These are phyloP conservation scores for Rhinocladiella similis DNA, from an alignment of 2,329 filamentous ascomycete species.

Conservation along the genomic window DNA sequence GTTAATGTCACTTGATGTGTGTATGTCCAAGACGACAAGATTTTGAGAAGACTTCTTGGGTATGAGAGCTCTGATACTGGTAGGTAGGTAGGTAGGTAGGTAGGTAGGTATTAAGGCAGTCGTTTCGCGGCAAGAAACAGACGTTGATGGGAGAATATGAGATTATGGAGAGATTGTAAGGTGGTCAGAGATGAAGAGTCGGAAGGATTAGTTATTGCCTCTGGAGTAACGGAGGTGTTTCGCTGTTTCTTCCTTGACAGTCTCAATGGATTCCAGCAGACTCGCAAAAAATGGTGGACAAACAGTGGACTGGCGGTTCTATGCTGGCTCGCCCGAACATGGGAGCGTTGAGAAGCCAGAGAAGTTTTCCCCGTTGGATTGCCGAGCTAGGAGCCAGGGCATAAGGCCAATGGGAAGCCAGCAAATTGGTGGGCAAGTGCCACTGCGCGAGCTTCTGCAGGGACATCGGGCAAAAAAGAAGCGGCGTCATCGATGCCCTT, in stretches of 20 bases:
- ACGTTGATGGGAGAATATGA: background rate
- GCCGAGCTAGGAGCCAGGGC: background rate
- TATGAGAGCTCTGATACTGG: background rate
- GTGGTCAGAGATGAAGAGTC: background rate
- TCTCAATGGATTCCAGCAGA: background rate
- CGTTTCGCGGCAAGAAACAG: background rate
- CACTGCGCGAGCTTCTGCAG: slow-evolving; percentile 13
- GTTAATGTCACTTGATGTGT: slow-evolving; percentile 29
- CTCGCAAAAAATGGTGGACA: background rate
- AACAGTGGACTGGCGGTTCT: background rate
- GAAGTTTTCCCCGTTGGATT: slow-evolving; percentile 15
- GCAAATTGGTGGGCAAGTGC: slow-evolving; percentile 12
- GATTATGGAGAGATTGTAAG: background rate
- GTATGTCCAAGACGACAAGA: slow-evolving; percentile 3
- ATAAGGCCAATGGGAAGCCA: slow-evolving; percentile 5
- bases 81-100: background rate
- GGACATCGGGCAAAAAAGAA: slow-evolving; percentile 9
- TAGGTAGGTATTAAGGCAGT: background rate
- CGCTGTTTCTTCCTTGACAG: background rate
- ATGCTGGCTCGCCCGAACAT: background rate
- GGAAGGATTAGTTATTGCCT: slow-evolving; percentile 15
- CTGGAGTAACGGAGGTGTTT: slow-evolving; percentile 17
- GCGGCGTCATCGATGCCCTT: slow-evolving; percentile 14
- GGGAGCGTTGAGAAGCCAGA: slow-evolving; percentile 14
- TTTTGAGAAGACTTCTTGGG: slow-evolving; percentile 10